Percentiles rank a stretch among this genome's conserved stretches.
Evolutionary conservation across 768 basidiomycete genomes (phyloP).

Genomic region (Tricholoma matsutake): DNA sequence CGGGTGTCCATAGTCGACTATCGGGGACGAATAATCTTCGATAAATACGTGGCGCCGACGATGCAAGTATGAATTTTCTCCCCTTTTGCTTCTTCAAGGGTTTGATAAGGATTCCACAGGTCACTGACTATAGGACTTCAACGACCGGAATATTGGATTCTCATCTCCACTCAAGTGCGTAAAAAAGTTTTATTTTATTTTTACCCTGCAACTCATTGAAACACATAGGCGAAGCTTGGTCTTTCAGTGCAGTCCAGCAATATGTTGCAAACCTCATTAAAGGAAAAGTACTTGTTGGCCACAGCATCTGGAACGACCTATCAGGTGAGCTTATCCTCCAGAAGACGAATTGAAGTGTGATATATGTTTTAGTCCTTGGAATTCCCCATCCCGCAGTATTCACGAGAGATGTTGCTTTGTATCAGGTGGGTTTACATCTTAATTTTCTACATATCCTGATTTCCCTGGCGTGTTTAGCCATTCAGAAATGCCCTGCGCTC

Average conservation of each 20-base stretch:
- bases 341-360: conserved; percentile 8
- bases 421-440: conserved; percentile 38
- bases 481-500: conserved; percentile 70
- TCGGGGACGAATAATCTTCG: conserved; percentile 55
- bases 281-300: conserved; percentile 72
- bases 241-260: conserved; percentile 65
- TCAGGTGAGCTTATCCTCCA: conserved; percentile 47
- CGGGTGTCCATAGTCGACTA: conserved; percentile 54
- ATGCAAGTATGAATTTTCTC: conserved; percentile 30
- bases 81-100: background rate
- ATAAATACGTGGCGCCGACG: conserved; percentile 67
- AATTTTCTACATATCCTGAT: conserved; percentile 14
- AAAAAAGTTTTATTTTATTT: background rate
- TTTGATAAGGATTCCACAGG: conserved; percentile 30
- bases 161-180: conserved; percentile 39
- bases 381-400: conserved; percentile 75
- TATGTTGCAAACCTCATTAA: conserved; percentile 62
- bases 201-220: background rate
- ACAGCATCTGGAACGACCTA: conserved; percentile 78
- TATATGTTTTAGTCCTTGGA: conserved; percentile 55
- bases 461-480: conserved; percentile 38
- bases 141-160: conserved; percentile 52
- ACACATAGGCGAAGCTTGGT: conserved; percentile 43
- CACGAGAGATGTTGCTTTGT: conserved; percentile 80
- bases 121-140: conserved; percentile 70